Percentiles rank a stretch among this genome's conserved stretches.
Conservation (phyloP, 208 protist species). For the Crithidia thermophila region DNA sequence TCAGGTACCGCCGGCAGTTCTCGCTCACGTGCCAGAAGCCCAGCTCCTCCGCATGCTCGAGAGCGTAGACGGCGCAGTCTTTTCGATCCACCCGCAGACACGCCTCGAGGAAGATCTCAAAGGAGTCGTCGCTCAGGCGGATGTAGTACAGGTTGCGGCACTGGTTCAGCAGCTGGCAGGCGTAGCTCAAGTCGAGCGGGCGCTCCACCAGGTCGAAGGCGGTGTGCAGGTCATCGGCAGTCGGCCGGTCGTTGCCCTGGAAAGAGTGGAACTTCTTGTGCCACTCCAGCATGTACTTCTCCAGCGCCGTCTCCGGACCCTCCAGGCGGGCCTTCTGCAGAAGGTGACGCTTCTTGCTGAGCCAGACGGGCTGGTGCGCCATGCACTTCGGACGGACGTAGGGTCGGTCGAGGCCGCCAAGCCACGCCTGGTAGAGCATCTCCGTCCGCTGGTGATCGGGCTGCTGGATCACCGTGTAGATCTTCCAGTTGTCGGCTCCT, state of each 20-base stretch:
- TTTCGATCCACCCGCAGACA: constrained; percentile 88
- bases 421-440: constrained; percentile 94
- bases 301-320: constrained; percentile 81
- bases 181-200: constrained; percentile 91
- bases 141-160: constrained; percentile 88
- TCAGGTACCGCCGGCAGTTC: constrained; percentile 77
- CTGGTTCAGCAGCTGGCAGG: constrained; percentile 83
- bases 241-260: constrained; percentile 79
- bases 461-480: constrained; percentile 93
- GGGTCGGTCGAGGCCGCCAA: constrained; percentile 88
- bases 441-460: constrained; percentile 91
- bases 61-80: constrained; percentile 81
- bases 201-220: constrained; percentile 90
- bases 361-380: constrained; percentile 89
- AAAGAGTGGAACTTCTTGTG: constrained; percentile 84
- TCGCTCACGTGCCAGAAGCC: constrained; percentile 89
- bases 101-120: constrained; percentile 88
- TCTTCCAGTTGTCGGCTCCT: constrained; percentile 90
- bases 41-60: constrained; percentile 76
- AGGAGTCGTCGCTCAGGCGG: constrained; percentile 72
- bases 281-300: constrained; percentile 92
- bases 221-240: constrained; percentile 87
- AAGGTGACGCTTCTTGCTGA: constrained; percentile 89
- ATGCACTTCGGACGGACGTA: constrained; percentile 92
- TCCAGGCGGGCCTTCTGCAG: constrained; percentile 83